A percentile compares a stretch with the other conserved stretches of the same genome.
phyloP scores from a whole-genome alignment of 129 eudicot genomes.

The Mikania micrantha region DNA sequence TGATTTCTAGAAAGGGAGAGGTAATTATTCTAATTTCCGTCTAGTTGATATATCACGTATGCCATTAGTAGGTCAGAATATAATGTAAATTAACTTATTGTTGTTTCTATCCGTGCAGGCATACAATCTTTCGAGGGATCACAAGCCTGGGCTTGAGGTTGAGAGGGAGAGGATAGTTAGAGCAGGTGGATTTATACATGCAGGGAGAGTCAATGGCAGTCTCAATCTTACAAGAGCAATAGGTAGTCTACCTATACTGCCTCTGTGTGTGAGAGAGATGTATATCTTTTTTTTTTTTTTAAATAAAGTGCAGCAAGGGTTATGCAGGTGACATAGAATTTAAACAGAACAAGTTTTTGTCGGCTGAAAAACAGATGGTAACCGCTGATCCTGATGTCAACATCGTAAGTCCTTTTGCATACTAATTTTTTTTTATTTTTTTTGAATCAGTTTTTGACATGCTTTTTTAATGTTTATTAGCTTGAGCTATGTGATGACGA shows the following conservation, averaged over 20 bases:
- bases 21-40: conserved; percentile 29
- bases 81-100: not conserved
- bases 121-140: conserved; percentile 86
- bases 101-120: conserved; percentile 47
- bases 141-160: conserved; percentile 84
- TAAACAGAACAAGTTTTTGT: conserved; percentile 92
- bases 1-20: conserved; percentile 94
- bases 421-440: no score
- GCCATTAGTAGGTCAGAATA: not conserved
- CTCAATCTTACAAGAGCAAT: conserved; percentile 94
- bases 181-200: conserved; percentile 96
- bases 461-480: no score
- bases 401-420: conserved; percentile 36
- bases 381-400: conserved; percentile 94
- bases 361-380: conserved; percentile 89
- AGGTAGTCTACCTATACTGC: conserved; percentile 33
- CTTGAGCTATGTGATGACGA: no score
- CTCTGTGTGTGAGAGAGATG: not conserved
- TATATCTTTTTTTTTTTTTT: no score
- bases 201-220: conserved; percentile 93
- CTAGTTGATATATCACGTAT: not conserved
- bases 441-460: no score
- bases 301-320: not conserved
- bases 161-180: conserved; percentile 85
- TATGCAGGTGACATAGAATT: conserved; percentile 96